Base-by-base conservation (phyloP, 1,284 basidiomycete genomes). In the Ceraceosorus guamensis region DNA sequence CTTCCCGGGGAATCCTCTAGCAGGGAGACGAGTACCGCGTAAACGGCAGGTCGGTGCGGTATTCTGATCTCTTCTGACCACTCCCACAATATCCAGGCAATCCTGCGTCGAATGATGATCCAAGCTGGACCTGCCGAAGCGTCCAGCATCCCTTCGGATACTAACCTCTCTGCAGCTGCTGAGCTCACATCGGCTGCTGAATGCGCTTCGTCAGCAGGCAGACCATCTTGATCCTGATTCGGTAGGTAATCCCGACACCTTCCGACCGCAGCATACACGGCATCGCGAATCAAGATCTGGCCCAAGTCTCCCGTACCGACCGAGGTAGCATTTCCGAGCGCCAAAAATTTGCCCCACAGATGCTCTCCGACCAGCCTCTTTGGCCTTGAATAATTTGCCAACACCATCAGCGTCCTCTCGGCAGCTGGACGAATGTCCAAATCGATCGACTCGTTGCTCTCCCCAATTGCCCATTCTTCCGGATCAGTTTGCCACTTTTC, bases 381-480 rank as follows among this genome's bases (percentile, higher is more conserved):
- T 5, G 62, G 66, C 31, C 65, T 65, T 7, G 63, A 63, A 32
- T 60, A 47, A 37, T 62, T 57, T 1, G 68, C 69, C 4, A 75
- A 52, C 2, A 65, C 61, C 57, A 71, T 58, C 33, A 76, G 57
- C 10, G 67, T 59, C 30, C 68, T 59, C 45, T 73, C 72, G 5
- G 73, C 73, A 0, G 72, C 69, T 10, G 73, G 72, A 0, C 73
- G 64, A 35, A 76, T 65, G 48, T 76, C 73, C 24, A 70, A 61
- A 41, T 71, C 66, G 50, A 62, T 33, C 37, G 67, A 66, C 52
- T 62, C 55, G 16, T 50, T 43, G 31, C 66, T 62, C 52, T 75
- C 70, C 13, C 65, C 68, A 2, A 71, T 60, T 11, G 64, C 60
- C 62, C 70, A 76, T 31, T 63, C 63, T 50, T 76, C 73, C 2